These are phyloP conservation scores for Paraurostyla sp. DNA, from an alignment of 73 alveolate genomes.

Conservation along the genomic window DNA sequence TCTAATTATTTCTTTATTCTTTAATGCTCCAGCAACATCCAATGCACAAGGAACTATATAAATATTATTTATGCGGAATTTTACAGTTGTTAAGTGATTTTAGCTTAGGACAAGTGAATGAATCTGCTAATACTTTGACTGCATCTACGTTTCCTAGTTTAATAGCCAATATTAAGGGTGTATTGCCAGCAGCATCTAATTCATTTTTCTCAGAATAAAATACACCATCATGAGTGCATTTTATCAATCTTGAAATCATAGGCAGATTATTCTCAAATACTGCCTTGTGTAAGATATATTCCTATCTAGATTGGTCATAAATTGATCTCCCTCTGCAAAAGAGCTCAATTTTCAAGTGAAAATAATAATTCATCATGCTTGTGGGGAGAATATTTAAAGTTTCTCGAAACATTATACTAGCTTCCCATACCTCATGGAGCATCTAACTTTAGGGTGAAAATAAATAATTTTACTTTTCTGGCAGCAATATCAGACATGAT, in stretches of 20 bases:
- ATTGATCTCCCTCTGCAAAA: constrained; percentile 41
- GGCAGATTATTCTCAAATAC: constrained; percentile 76
- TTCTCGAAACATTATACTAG: background rate
- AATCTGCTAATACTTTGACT: constrained; percentile 76
- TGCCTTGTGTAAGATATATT: constrained; percentile 69
- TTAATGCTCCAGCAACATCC: constrained; percentile 51
- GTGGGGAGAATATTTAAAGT: background rate
- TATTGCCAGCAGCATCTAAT: constrained; percentile 74
- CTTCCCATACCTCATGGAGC: constrained; percentile 31
- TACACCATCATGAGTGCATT: constrained; percentile 58
- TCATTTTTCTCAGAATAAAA: constrained; percentile 79
- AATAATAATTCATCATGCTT: background rate
- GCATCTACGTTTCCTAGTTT: constrained; percentile 71
- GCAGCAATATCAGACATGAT: background rate
- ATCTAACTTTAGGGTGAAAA: constrained; percentile 27
- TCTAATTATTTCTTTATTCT: constrained; percentile 40
- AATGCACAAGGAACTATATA: constrained; percentile 54
- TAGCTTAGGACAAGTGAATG: constrained; percentile 79
- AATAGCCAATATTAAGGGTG: constrained; percentile 85
- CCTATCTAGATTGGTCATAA: constrained; percentile 19
- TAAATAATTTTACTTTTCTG: constrained; percentile 32
- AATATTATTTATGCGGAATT: no score
- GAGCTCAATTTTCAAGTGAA: constrained; percentile 20
- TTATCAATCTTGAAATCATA: constrained; percentile 43
- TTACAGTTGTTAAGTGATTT: constrained; percentile 51